phyloP scores from a whole-genome alignment of 2,329 filamentous ascomycete genomes.

The Trichoderma sp. region DNA sequence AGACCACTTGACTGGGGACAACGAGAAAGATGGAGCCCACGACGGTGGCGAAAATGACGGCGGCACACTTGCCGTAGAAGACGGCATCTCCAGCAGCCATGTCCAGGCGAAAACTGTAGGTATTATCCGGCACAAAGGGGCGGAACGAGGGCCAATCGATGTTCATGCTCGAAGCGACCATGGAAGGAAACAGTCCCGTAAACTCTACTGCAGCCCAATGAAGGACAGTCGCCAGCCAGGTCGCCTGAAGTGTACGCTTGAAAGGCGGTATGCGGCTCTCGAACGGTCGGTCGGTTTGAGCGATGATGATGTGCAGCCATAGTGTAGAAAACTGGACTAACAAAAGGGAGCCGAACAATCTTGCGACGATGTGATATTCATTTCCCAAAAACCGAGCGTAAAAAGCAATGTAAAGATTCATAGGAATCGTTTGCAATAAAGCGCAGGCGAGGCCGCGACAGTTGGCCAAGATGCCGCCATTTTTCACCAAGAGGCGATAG shows the following conservation, averaged over 20 bases:
- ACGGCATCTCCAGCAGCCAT: conserved; percentile 40
- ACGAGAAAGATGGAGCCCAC: conserved; percentile 64
- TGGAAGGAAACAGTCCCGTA: conserved; percentile 52
- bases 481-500: conserved; percentile 59
- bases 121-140: conserved; percentile 41
- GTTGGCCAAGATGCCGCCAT: conserved; percentile 66
- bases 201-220: conserved; percentile 63
- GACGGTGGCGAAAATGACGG: conserved; percentile 52
- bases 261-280: conserved; percentile 71
- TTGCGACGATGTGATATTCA: background rate
- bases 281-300: conserved; percentile 65
- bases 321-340: conserved; percentile 71
- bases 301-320: conserved; percentile 87
- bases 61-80: conserved; percentile 47
- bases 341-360: conserved; percentile 58
- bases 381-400: background rate
- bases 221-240: conserved; percentile 68
- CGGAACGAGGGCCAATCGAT: conserved; percentile 46
- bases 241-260: conserved; percentile 66
- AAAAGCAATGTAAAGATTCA: conserved; percentile 38
- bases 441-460: conserved; percentile 69
- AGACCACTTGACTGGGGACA: conserved; percentile 75
- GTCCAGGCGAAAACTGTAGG: conserved; percentile 42
- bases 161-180: conserved; percentile 49
- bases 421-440: conserved; percentile 45